Conservation (phyloP, 2,329 filamentous ascomycete species). For the Juglanconis juglandina region DNA sequence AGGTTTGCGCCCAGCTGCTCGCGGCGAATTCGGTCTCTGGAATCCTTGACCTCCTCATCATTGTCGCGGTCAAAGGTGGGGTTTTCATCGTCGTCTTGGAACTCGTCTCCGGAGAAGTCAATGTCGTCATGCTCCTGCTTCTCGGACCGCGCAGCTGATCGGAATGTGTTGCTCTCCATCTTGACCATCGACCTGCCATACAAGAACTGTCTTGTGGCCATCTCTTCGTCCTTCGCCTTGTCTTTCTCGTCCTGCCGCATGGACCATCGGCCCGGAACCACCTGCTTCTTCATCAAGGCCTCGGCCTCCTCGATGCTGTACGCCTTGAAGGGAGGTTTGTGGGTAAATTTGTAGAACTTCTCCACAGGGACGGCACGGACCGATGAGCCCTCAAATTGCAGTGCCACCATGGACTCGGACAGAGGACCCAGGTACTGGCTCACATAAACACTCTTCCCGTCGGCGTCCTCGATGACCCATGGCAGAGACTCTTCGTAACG, state of each 20-base stretch:
- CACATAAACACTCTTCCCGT: conserved; percentile 91
- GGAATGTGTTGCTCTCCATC: conserved; percentile 64
- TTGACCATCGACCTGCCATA: conserved; percentile 60
- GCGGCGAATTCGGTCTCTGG: conserved; percentile 69
- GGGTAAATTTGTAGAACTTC: conserved; percentile 88
- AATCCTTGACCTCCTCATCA: conserved; percentile 74
- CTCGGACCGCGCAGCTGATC: conserved; percentile 58
- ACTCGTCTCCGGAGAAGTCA: conserved; percentile 67
- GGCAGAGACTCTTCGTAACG: conserved; percentile 94
- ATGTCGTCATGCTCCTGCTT: conserved; percentile 69
- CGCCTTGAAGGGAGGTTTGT: conserved; percentile 74
- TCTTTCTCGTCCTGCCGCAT: conserved; percentile 64
- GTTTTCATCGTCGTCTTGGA: conserved; percentile 85
- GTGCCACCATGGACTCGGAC: conserved; percentile 79
- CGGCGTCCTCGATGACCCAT: conserved; percentile 95
- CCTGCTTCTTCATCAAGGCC: conserved; percentile 74
- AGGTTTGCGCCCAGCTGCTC: conserved; percentile 85
- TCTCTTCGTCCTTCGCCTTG: conserved; percentile 56
- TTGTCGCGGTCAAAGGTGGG: conserved; percentile 71
- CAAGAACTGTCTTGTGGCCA: conserved; percentile 52
- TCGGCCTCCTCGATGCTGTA: conserved; percentile 83
- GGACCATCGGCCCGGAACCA: conserved; percentile 75
- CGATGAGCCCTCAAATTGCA: conserved; percentile 64
- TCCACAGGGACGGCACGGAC: conserved; percentile 89
- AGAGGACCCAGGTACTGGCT: conserved; percentile 87